Percentiles rank a stretch among this genome's conserved stretches.
These are phyloP conservation scores for Neoascochyta sp. DNA, from an alignment of 2,329 filamentous ascomycete species.

Conservation along the genomic window DNA sequence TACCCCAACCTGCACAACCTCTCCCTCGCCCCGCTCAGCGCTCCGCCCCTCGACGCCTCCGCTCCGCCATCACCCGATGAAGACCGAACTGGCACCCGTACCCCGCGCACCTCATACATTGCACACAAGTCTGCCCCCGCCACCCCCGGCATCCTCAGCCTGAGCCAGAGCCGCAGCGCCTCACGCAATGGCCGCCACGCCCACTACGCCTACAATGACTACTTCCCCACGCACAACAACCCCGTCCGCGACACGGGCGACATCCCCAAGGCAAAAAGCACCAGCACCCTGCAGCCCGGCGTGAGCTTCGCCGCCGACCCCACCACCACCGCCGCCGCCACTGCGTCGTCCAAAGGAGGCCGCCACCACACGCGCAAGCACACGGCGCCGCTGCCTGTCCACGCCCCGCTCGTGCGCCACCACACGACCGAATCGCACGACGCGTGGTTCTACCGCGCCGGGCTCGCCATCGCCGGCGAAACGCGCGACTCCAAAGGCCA, in stretches of 20 bases:
- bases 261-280: slow-evolving; percentile 48
- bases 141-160: slow-evolving; percentile 47
- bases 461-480: slow-evolving; percentile 54
- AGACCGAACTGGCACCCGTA: slow-evolving; percentile 16
- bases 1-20: slow-evolving; percentile 58
- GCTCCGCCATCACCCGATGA: slow-evolving; percentile 34
- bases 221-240: slow-evolving; percentile 25
- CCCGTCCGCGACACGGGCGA: slow-evolving; percentile 26
- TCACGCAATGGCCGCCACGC: slow-evolving; percentile 36
- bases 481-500: slow-evolving; percentile 61
- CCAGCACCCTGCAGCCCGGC: slow-evolving; percentile 38
- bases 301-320: slow-evolving; percentile 26
- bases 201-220: slow-evolving; percentile 31
- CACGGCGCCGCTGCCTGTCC: slow-evolving; percentile 27
- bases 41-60: slow-evolving; percentile 48
- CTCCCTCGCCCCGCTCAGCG: slow-evolving; percentile 58
- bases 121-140: slow-evolving; percentile 48
- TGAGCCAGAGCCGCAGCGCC: slow-evolving; percentile 38
- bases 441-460: slow-evolving; percentile 59
- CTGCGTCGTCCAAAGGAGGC: slow-evolving; percentile 3
- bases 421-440: slow-evolving; percentile 38
- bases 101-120: slow-evolving; percentile 45
- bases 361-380: slow-evolving; percentile 30
- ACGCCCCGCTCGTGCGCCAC: slow-evolving; percentile 22
- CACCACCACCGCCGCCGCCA: slow-evolving; percentile 1